Percentiles rank a stretch among this genome's conserved stretches.
phyloP scores from a whole-genome alignment of 108 stramenopile species.

The Skeletonema tropicum region DNA sequence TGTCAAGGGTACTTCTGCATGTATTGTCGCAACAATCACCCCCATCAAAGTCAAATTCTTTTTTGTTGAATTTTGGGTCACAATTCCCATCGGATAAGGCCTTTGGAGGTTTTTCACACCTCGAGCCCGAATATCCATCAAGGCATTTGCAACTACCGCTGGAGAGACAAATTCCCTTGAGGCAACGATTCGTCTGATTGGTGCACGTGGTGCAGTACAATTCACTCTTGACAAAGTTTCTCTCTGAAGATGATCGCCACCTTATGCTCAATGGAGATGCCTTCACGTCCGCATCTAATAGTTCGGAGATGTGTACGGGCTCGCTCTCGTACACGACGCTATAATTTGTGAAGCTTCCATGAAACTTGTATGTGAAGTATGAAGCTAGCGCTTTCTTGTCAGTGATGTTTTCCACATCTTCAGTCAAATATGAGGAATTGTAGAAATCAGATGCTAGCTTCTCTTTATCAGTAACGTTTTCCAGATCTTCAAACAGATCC shows the following conservation, averaged over 20 bases:
- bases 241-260: too few relatives aligned
- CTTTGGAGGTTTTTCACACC: background rate
- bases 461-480: too few relatives aligned
- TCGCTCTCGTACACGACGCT: background rate
- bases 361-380: background rate
- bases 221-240: background rate
- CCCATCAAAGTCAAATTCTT: background rate
- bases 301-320: background rate
- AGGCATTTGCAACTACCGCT: background rate
- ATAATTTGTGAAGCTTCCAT: background rate
- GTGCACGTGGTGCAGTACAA: background rate
- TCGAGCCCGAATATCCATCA: background rate
- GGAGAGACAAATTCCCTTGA: background rate
- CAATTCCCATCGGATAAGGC: background rate
- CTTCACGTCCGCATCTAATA: background rate
- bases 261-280: background rate
- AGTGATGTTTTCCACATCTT: background rate
- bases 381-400: background rate
- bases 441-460: too few relatives aligned
- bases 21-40: constrained; percentile 14
- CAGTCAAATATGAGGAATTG: too few relatives aligned
- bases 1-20: background rate
- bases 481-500: background rate
- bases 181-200: background rate
- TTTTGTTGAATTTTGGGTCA: background rate